phyloP scores from a whole-genome alignment of 495 filamentous ascomycete species.

The Gamarada debralockiae region DNA sequence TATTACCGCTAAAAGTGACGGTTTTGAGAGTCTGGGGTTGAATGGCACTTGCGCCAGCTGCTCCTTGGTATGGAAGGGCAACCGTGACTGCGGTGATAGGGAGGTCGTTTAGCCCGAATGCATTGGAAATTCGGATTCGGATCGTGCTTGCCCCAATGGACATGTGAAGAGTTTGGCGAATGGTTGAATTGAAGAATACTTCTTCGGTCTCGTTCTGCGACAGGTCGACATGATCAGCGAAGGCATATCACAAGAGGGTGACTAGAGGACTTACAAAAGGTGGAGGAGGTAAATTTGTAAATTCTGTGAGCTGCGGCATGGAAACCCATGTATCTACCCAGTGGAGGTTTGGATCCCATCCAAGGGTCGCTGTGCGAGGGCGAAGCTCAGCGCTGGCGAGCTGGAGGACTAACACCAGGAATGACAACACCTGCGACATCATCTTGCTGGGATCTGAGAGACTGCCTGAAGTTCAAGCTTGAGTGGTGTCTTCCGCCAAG shows the following conservation, averaged over 20 bases:
- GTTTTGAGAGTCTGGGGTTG: slow-evolving; percentile 41
- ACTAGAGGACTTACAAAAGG: slow-evolving; percentile 49
- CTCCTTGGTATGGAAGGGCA: slow-evolving; percentile 44
- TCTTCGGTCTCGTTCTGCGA: slow-evolving; percentile 29
- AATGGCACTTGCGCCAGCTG: slow-evolving; percentile 42
- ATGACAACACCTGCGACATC: too few relatives aligned
- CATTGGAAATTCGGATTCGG: slow-evolving; percentile 64
- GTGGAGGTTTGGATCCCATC: not conserved
- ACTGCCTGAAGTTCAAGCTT: too few relatives aligned
- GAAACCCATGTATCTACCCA: slow-evolving; percentile 64
- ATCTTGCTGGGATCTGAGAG: too few relatives aligned
- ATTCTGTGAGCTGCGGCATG: slow-evolving; percentile 65
- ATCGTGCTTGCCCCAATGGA: slow-evolving; percentile 51
- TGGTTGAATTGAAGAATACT: slow-evolving; percentile 46
- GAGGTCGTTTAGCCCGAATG: slow-evolving; percentile 58
- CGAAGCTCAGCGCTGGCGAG: too few relatives aligned
- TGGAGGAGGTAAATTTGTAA: slow-evolving; percentile 50
- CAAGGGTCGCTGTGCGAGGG: too few relatives aligned
- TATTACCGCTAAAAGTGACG: slow-evolving; percentile 55
- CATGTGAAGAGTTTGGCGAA: slow-evolving; percentile 63
- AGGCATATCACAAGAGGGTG: not conserved
- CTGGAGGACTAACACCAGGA: too few relatives aligned
- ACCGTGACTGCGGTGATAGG: slow-evolving; percentile 58
- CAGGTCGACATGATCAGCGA: not conserved
- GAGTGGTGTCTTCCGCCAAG: too few relatives aligned